Percentiles rank a stretch among this genome's conserved stretches.
Evolutionary conservation across 805 yeast genomes (phyloP).

Genomic region (Debaryomyces castellii): DNA sequence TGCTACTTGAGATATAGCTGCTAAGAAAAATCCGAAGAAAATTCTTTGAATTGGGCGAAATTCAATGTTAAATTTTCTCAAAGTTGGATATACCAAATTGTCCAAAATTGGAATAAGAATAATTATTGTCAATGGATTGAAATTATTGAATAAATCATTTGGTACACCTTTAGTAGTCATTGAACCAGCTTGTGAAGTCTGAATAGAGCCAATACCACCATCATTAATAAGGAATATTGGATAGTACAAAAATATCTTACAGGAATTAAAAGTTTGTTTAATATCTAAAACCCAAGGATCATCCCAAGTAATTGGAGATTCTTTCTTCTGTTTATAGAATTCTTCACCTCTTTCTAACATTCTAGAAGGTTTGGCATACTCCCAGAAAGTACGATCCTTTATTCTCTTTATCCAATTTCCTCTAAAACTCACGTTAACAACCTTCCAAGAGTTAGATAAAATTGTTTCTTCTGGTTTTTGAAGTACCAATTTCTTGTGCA

Average conservation of each 20-base stretch:
- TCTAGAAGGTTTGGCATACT: constrained; percentile 44
- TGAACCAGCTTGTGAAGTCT: constrained; percentile 54
- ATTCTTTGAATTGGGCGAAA: constrained; percentile 47
- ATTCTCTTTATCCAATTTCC: constrained; percentile 44
- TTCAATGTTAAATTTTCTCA: constrained; percentile 40
- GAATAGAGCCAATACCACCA: constrained; percentile 48
- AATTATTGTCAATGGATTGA: constrained; percentile 55
- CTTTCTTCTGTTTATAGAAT: constrained; percentile 29
- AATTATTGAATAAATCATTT: constrained; percentile 54
- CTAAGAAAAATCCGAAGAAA: constrained; percentile 47
- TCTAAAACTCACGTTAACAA: constrained; percentile 41
- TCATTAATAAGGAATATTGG: constrained; percentile 41
- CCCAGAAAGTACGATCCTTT: constrained; percentile 45
- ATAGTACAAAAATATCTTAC: constrained; percentile 46
- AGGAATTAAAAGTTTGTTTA: constrained; percentile 42
- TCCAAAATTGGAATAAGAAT: constrained; percentile 52
- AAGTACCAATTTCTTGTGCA: constrained; percentile 29
- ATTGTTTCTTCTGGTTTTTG: constrained; percentile 47
- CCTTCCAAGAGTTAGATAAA: constrained; percentile 41
- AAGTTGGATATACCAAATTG: constrained; percentile 44
- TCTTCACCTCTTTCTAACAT: constrained; percentile 44
- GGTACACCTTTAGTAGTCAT: constrained; percentile 55
- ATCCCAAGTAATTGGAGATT: constrained; percentile 35
- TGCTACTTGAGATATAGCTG: constrained; percentile 46
- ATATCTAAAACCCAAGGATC: constrained; percentile 50